Percentiles rank a stretch among this genome's conserved stretches.
Evolutionary conservation across 306 rosid species (phyloP).

Genomic region (Gastrolobium bilobum): DNA sequence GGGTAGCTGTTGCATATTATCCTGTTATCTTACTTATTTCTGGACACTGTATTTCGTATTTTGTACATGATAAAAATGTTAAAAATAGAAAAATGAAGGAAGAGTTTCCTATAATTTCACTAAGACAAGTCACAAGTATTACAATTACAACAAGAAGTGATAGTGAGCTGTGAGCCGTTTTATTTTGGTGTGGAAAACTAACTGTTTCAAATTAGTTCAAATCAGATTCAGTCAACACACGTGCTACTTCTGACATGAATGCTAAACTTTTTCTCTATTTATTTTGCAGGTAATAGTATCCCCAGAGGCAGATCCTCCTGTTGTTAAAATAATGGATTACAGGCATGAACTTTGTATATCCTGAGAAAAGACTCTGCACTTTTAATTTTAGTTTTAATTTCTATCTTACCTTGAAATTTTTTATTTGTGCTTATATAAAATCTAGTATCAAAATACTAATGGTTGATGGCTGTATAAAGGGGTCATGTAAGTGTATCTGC

Average conservation of each 20-base stretch:
- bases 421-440: conserved; percentile 22
- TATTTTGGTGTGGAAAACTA: conserved; percentile 12
- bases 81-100: conserved; percentile 5
- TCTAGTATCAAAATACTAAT: background rate
- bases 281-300: conserved; percentile 83
- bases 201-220: conserved; percentile 35
- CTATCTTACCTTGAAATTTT: background rate
- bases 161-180: background rate
- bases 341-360: conserved; percentile 56
- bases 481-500: conserved; percentile 14
- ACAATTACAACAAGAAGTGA: conserved; percentile 12
- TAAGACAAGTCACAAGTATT: background rate
- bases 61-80: background rate
- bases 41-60: conserved; percentile 7
- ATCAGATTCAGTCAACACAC: background rate
- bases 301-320: conserved; percentile 97
- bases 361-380: conserved; percentile 1
- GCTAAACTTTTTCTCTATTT: conserved; percentile 22
- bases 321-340: conserved; percentile 92
- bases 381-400: background rate
- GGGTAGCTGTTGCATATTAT: background rate
- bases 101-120: conserved; percentile 13
- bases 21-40: background rate
- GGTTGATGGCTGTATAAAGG: conserved; percentile 13
- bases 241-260: conserved; percentile 22